These are phyloP conservation scores for Hypoxylon intermedium DNA, from an alignment of 495 filamentous ascomycete genomes.

Conservation along the genomic window DNA sequence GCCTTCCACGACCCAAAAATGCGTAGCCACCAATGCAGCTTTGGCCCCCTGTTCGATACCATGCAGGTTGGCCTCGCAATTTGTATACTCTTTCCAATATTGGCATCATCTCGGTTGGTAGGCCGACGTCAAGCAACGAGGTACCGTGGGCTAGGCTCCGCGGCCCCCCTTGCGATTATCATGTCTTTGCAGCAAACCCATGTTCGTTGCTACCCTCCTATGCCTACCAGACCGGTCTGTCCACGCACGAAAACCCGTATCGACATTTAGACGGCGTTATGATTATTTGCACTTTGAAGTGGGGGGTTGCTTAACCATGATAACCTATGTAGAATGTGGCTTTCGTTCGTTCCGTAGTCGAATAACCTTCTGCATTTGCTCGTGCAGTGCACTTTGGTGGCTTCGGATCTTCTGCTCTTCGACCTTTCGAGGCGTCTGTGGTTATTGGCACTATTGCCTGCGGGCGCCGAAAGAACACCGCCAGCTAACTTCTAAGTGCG, in stretches of 20 bases:
- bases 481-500: conserved; percentile 19
- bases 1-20: background rate
- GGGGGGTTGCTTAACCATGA: conserved; percentile 13
- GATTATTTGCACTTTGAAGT: conserved; percentile 11
- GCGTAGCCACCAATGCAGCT: conserved; percentile 1
- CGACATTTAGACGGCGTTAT: conserved; percentile 17
- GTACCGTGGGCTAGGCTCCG: conserved; percentile 27
- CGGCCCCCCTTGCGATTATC: conserved; percentile 22
- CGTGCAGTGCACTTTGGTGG: conserved; percentile 14
- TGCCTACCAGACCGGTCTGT: conserved; percentile 10
- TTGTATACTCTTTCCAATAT: conserved; percentile 18
- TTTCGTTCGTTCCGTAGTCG: conserved; percentile 11
- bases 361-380: conserved; percentile 14
- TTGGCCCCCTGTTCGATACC: conserved; percentile 19
- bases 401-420: conserved; percentile 22
- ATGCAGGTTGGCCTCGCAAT: conserved; percentile 27
- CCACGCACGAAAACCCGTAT: conserved; percentile 28
- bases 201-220: conserved; percentile 28
- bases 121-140: conserved; percentile 17
- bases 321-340: conserved; percentile 2
- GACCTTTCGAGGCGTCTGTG: conserved; percentile 7
- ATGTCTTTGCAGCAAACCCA: conserved; percentile 18
- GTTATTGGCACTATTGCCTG: conserved; percentile 14
- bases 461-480: conserved; percentile 3
- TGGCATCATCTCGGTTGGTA: conserved; percentile 16